Conservation (phyloP, 805 yeast species). For the Metschnikowia similis region DNA sequence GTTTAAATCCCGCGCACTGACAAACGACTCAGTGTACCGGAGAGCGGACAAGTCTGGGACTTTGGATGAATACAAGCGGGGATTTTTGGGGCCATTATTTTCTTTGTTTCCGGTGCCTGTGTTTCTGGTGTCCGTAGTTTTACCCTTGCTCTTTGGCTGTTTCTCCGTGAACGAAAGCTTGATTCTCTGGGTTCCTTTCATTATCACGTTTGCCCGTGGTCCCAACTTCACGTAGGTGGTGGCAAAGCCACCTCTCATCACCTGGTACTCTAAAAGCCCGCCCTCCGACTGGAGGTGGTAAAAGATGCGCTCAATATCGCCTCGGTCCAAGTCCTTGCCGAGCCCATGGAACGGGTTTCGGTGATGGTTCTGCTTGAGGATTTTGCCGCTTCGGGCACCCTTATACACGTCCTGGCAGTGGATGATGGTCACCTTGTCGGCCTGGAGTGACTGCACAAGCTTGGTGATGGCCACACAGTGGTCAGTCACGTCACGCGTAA, state of each 20-base stretch:
- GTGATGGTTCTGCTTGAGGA: conserved; percentile 61
- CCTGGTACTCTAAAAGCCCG: conserved; percentile 64
- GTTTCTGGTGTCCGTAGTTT: background rate
- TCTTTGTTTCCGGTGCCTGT: background rate
- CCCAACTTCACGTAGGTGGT: conserved; percentile 70
- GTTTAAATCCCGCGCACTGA: conserved; percentile 20
- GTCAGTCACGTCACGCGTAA: conserved; percentile 63
- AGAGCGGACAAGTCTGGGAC: conserved; percentile 11
- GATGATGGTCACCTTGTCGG: conserved; percentile 63
- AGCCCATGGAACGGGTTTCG: conserved; percentile 59
- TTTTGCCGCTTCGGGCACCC: conserved; percentile 64
- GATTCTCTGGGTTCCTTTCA: conserved; percentile 43
- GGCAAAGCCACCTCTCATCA: conserved; percentile 75
- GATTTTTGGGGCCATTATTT: background rate
- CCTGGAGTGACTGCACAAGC: conserved; percentile 54
- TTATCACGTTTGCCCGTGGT: conserved; percentile 45
- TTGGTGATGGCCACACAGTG: conserved; percentile 56
- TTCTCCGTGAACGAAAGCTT: conserved; percentile 45
- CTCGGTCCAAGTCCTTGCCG: conserved; percentile 61
- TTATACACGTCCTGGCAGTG: conserved; percentile 80
- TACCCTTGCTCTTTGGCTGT: background rate
- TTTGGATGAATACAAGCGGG: conserved; percentile 9
- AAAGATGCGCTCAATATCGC: conserved; percentile 76
- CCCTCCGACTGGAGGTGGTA: conserved; percentile 68
- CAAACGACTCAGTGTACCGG: conserved; percentile 23